Base-by-base conservation (phyloP, 495 filamentous ascomycete genomes). In the Tuber brumale region DNA sequence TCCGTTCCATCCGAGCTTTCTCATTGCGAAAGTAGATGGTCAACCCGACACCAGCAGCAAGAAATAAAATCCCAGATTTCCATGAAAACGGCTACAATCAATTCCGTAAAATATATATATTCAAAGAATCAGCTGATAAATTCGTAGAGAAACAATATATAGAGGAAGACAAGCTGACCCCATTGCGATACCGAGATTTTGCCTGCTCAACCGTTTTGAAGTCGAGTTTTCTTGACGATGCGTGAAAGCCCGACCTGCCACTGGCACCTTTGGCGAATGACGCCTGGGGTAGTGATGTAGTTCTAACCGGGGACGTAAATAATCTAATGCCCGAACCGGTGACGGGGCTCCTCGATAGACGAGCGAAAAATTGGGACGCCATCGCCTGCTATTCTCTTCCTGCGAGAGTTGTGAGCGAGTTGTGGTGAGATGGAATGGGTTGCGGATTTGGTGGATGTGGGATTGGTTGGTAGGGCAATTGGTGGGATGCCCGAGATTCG, bases 21-120 rank as follows among this genome's bases (percentile, higher is more conserved):
- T 99, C 95, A 75, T 88, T 86, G 73, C 92, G 92, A 86, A 99
- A 98, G 84, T 97, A 99, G 79, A 91, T 88, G 70, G 92, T 90
- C 79, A 99, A 89, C 57, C 90, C 92, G 3, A 85, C 89, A 76
- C 92, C 93, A 2, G 94, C 90, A 39, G 89, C 70, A 74, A 97
- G 87, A 87, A 99, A 98, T 74, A 98, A 88, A 78, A 93, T 76
- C 16, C 93, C 95, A 10, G 95, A 91, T 84, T 92, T 92, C 90
- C 91, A 93, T 69, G 93, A 96, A 86, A 99, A 97, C 46, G 95
- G 95, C 90, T 92, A 69, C 48, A 61, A 16, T 37, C 27, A 16
- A 35, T 41, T 69, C 66, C 75, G 43, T 3, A 69, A 12, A 12
- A 27, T 27, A 66, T 42, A 42, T 42, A 66, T 16, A 66, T 4